Conservation (phyloP, 192 early-diverging fungal species). For the Coemansia sp. region DNA sequence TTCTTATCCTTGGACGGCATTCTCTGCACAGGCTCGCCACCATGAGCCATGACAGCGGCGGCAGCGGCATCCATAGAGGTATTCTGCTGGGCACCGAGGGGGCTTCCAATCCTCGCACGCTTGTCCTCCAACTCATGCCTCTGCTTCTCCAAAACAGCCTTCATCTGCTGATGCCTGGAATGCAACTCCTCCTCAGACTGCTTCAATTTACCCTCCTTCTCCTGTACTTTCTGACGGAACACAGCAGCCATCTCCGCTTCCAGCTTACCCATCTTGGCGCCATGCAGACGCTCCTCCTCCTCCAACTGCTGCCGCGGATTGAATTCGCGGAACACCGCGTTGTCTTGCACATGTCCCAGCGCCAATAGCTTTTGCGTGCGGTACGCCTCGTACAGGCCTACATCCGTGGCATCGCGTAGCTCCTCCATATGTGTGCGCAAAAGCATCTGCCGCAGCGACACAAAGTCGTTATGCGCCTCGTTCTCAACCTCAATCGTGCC, state of each 20-base stretch:
- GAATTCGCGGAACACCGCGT: conserved; percentile 75
- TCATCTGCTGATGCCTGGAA: conserved; percentile 96
- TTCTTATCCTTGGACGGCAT: conserved; percentile 43
- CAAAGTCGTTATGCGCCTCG: conserved; percentile 94
- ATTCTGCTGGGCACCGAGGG: not conserved
- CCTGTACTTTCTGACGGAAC: conserved; percentile 97
- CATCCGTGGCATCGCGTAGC: conserved; percentile 88
- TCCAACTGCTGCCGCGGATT: conserved; percentile 80
- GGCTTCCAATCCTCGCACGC: conserved; percentile 73
- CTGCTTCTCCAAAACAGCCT: conserved; percentile 92
- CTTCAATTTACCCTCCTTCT: conserved; percentile 97
- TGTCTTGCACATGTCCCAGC: conserved; percentile 80
- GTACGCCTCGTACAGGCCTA: conserved; percentile 91
- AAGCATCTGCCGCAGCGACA: conserved; percentile 87
- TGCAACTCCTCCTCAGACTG: conserved; percentile 95
- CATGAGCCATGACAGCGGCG: no score
- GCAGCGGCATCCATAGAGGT: not conserved
- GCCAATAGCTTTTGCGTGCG: conserved; percentile 90
- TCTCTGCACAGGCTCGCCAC: conserved; percentile 12
- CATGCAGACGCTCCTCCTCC: conserved; percentile 88
- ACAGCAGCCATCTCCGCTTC: conserved; percentile 98
- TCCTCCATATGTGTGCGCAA: conserved; percentile 94
- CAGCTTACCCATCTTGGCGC: conserved; percentile 95
- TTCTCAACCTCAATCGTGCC: conserved; percentile 96
- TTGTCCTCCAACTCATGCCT: conserved; percentile 92